Conservation (phyloP, 2,329 filamentous ascomycete species). For the Botrytis tulipae region DNA sequence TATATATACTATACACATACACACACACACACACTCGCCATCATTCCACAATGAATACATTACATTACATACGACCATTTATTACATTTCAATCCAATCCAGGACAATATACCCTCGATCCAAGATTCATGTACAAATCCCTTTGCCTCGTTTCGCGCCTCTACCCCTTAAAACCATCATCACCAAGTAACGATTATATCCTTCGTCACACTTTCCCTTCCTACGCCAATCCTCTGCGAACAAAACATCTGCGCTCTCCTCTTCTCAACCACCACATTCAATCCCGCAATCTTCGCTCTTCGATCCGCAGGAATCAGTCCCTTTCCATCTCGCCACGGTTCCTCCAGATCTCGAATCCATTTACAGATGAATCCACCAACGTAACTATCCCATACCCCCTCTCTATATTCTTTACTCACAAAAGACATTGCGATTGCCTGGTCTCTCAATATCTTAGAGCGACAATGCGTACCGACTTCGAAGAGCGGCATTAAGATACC, state of each 20-base stretch:
- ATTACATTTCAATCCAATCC: no score
- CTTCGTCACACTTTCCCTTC: not conserved
- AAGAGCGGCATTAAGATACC: constrained; percentile 24
- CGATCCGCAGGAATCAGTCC: not conserved
- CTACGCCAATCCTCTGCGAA: not conserved
- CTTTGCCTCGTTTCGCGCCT: not conserved
- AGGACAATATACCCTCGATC: not conserved
- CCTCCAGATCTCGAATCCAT: constrained; percentile 22
- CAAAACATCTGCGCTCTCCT: constrained; percentile 8
- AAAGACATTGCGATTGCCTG: constrained; percentile 21
- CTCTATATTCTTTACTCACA: constrained; percentile 20
- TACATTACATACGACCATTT: not conserved
- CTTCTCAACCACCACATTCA: not conserved
- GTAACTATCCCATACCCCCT: constrained; percentile 25
- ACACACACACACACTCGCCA: not conserved
- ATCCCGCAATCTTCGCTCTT: not conserved
- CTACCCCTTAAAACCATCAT: not conserved
- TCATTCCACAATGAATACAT: not conserved
- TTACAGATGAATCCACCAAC: constrained; percentile 4
- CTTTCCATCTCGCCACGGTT: constrained; percentile 21
- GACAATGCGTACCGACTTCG: constrained; percentile 23
- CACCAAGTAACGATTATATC: constrained; percentile 10
- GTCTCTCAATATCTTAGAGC: constrained; percentile 13
- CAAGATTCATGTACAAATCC: not conserved
- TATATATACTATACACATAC: no score